phyloP scores from a whole-genome alignment of 768 basidiomycete genomes.

The Lactifluus volemus region DNA sequence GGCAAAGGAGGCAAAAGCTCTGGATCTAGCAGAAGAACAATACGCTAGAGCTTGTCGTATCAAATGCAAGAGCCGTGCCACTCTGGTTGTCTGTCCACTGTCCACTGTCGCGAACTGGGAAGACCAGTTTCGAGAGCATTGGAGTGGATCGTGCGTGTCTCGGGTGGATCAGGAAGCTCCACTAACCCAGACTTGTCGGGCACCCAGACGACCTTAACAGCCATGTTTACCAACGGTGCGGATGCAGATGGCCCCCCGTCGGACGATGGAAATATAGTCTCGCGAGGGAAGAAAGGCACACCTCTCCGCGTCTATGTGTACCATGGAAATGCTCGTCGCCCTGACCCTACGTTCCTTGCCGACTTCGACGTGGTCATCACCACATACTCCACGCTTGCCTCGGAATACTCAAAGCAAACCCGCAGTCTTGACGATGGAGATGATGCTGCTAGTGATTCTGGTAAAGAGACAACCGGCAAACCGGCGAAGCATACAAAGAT shows the following conservation, averaged over 20 bases:
- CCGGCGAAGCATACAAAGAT: slow-evolving; percentile 56
- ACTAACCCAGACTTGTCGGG: slow-evolving; percentile 24
- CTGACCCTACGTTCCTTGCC: slow-evolving; percentile 79
- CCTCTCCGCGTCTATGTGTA: slow-evolving; percentile 87
- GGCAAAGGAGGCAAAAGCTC: slow-evolving; percentile 54
- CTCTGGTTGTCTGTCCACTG: slow-evolving; percentile 92
- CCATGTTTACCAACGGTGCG: slow-evolving; percentile 9
- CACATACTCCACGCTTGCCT: slow-evolving; percentile 91
- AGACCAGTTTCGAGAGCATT: slow-evolving; percentile 96
- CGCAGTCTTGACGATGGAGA: slow-evolving; percentile 62
- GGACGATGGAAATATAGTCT: background rate
- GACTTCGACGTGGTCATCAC: slow-evolving; percentile 98
- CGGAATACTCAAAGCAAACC: slow-evolving; percentile 87
- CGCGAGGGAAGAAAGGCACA: slow-evolving; percentile 21
- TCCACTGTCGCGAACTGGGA: slow-evolving; percentile 99
- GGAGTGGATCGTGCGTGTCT: slow-evolving; percentile 79
- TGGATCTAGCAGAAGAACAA: slow-evolving; percentile 65
- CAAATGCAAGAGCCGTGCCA: slow-evolving; percentile 78
- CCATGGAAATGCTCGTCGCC: slow-evolving; percentile 82
- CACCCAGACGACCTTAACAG: slow-evolving; percentile 29
- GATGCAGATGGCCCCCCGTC: background rate
- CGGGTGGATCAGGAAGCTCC: slow-evolving; percentile 63
- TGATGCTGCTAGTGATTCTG: slow-evolving; percentile 56
- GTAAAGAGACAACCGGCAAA: slow-evolving; percentile 52
- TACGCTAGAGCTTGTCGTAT: slow-evolving; percentile 65